phyloP scores from a whole-genome alignment of 805 yeast species.

The Wickerhamomyces canadensis region DNA sequence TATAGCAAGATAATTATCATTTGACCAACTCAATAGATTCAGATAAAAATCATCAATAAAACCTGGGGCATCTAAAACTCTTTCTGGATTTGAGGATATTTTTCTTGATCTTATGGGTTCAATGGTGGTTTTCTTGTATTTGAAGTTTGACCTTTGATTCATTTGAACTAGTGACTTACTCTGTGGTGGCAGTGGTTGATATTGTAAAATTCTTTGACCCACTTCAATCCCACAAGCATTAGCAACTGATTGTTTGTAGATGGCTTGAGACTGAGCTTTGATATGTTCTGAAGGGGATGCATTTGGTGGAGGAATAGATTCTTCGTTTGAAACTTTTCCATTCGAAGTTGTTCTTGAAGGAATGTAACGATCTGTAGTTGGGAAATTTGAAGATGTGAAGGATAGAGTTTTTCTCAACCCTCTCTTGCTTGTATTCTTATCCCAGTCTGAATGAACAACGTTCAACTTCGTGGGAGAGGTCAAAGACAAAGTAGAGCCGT shows the following conservation, averaged over 20 bases:
- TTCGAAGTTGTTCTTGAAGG: slow-evolving; percentile 49
- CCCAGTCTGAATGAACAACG: slow-evolving; percentile 35
- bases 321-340: slow-evolving; percentile 37
- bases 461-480: slow-evolving; percentile 44
- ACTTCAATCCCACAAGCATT: slow-evolving; percentile 89
- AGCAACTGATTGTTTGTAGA: slow-evolving; percentile 78
- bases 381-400: slow-evolving; percentile 18
- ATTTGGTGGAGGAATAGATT: slow-evolving; percentile 36
- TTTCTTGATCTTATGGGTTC: slow-evolving; percentile 69
- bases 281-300: slow-evolving; percentile 41
- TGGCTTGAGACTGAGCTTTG: slow-evolving; percentile 36
- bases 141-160: slow-evolving; percentile 17
- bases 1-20: slow-evolving; percentile 74
- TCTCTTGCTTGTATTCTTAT: slow-evolving; percentile 17
- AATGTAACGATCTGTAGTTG: slow-evolving; percentile 51
- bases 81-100: slow-evolving; percentile 82
- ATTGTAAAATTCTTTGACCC: slow-evolving; percentile 77
- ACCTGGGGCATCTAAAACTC: slow-evolving; percentile 96
- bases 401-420: slow-evolving; percentile 19
- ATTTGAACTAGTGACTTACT: slow-evolving; percentile 20
- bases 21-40: slow-evolving; percentile 84
- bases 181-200: slow-evolving; percentile 80
- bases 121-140: slow-evolving; percentile 32
- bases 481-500: slow-evolving; percentile 32
- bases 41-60: slow-evolving; percentile 88